Evolutionary conservation across 345 rosid genomes (phyloP), one percentile per base, ranked within the genome.

Genomic region (Populus pruinosa): DNA sequence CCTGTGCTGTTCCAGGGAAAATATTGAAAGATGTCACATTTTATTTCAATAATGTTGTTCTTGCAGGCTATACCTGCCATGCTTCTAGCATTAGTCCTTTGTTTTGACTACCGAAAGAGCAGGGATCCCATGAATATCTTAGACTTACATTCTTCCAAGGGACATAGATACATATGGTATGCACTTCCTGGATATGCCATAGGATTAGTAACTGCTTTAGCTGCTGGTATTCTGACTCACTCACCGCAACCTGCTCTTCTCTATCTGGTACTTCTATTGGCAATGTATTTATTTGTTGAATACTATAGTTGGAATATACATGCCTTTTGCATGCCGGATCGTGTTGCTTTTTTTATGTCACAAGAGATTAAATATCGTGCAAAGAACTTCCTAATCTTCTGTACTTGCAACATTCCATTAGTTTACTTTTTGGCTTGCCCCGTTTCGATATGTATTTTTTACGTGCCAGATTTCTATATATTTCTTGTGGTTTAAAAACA

Each of bases 171-270:
- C 84, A 89, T 95, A 81, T 85, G 94, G 94, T 92, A 89, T 83
- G 99, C 96, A 35, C 91, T 95, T 78, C 89, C 98, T 16, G 98
- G 99, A 38, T 92, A 95, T 81, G 94, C 94, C 72, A 76, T 90
- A 68, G 99, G 99, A 78, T 87, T 95, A 69, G 82, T 89, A 21
- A 77, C 88, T 8, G 98, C 99, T 47, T 83, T 95, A 77, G 93
- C 96, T 31, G 96, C 97, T 49, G 98, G 99, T 70, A 85, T 92
- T 78, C 74, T 93, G 82, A 92, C 97, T 18, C 97, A 70, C 82
- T 88, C 90, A 18, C 97, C 97, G 73, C 99, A 95, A 70, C 99
- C 99, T 13, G 98, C 99, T 59, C 94, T 92, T 73, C 96, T 96
- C 77, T 93, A 93, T 88, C 90, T 91, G 99, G 99, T 93, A 90